Base-by-base conservation (phyloP, 1,139 yeast genomes). In the Kodamaea arcana region DNA sequence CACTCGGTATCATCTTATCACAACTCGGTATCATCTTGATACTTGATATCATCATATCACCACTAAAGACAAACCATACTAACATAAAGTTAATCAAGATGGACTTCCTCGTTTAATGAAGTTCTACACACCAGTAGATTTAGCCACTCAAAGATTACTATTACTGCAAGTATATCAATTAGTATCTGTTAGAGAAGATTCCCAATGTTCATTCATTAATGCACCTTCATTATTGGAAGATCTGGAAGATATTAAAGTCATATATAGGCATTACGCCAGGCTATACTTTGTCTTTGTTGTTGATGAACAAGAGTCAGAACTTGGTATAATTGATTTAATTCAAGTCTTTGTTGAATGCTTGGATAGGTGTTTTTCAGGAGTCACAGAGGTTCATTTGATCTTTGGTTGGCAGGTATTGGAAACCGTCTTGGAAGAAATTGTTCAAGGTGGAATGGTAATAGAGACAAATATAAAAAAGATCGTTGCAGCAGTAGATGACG, bases 381-480 rank as follows among this genome's bases (percentile, higher is more conserved):
- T 92, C 5, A 90, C 97, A 58, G 99, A 92, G 56, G 70, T 92
- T 46, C 98, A 92, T 58, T 69, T 92, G 47, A 97, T 94, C 16
- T 90, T 88, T 59, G 97, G 97, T 17, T 92, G 97, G 97, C 97
- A 92, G 58, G 94, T 88, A 11, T 65, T 92, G 29, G 95, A 92
- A 53, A 83, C 95, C 2, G 97, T 92, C 4, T 62, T 92, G 36
- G 92, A 83, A 52, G 97, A 94, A 51, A 84, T 92, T 27, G 83
- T 92, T 1, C 98, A 92, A 55, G 98, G 97, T 20, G 99, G 99
- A 0, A 83, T 94, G 94, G 98, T 92, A n/a, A 86, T 94, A 26
- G 98, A 92, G 56, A 90, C 98, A 1, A 87, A 83, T 49, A 86
- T 88, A 18, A 58, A 66, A 27, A 76, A 85, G 43, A 88, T 92